Conservation (phyloP, 2,329 filamentous ascomycete species). For the Arthrobotrys iridis region DNA sequence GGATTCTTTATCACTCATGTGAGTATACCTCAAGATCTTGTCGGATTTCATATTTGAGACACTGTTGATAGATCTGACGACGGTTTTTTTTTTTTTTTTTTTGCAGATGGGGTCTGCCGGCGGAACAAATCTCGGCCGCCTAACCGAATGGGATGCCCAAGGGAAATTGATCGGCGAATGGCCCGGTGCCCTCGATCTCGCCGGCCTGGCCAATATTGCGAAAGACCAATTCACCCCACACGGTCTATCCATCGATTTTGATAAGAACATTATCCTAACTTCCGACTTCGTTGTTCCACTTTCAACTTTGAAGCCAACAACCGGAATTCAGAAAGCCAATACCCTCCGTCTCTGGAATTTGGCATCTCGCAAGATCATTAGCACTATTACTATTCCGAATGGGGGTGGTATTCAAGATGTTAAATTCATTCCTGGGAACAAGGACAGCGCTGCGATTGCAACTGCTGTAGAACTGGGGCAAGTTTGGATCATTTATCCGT, state of each 20-base stretch:
- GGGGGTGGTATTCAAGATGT: constrained; percentile 72
- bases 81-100: no score
- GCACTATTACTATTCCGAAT: constrained; percentile 70
- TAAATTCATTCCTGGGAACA: constrained; percentile 72
- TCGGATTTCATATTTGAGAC: neutral
- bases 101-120: constrained; percentile 62
- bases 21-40: neutral
- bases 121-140: constrained; percentile 69
- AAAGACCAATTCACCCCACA: constrained; percentile 72
- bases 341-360: constrained; percentile 72
- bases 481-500: constrained; percentile 74
- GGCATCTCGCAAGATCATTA: constrained; percentile 67
- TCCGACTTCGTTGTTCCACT: constrained; percentile 72
- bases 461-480: constrained; percentile 70
- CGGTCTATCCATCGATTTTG: constrained; percentile 69
- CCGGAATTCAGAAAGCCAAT: constrained; percentile 67
- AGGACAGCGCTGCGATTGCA: constrained; percentile 69
- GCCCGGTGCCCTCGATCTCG: constrained; percentile 67
- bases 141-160: constrained; percentile 70
- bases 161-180: constrained; percentile 72
- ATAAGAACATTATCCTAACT: constrained; percentile 69
- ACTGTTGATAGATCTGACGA: neutral
- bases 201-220: constrained; percentile 68
- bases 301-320: constrained; percentile 70
- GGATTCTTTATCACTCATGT: constrained; percentile 58